A percentile compares a stretch with the other conserved stretches of the same genome.
These are phyloP conservation scores for Wallacemonas sp. DNA, from an alignment of 208 protist species.

Conservation along the genomic window DNA sequence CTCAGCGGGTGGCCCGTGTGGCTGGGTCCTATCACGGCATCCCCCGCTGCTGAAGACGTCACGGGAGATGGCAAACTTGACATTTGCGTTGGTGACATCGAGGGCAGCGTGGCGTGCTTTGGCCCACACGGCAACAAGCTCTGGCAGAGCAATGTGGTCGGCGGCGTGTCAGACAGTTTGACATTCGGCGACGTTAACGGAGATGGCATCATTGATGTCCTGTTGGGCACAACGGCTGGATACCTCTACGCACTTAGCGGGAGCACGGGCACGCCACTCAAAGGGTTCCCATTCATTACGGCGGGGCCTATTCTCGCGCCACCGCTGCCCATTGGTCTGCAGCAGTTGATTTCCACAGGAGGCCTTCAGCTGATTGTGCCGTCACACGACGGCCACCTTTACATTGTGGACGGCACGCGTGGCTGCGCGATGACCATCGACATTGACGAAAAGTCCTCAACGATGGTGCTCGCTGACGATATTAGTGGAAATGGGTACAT, in stretches of 20 bases:
- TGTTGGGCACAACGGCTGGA: conserved; percentile 80
- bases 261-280: conserved; percentile 45
- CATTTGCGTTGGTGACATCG: conserved; percentile 85
- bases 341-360: conserved; percentile 20
- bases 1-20: conserved; percentile 64
- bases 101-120: conserved; percentile 88
- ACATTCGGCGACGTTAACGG: conserved; percentile 91
- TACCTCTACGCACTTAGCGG: conserved; percentile 85
- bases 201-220: conserved; percentile 84
- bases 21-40: conserved; percentile 74
- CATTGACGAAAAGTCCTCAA: conserved; percentile 88
- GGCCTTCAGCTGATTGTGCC: conserved; percentile 84
- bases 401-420: conserved; percentile 70
- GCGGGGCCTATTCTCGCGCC: conserved; percentile 72
- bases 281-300: conserved; percentile 75
- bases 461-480: conserved; percentile 91
- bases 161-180: conserved; percentile 55
- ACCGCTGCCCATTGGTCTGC: conserved; percentile 66
- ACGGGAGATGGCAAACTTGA: conserved; percentile 81
- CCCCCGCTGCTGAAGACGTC: conserved; percentile 78
- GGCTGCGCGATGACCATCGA: conserved; percentile 91
- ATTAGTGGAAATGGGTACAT: conserved; percentile 87
- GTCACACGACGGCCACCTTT: conserved; percentile 87
- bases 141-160: conserved; percentile 71
- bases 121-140: conserved; percentile 52